Percentiles rank a stretch among this genome's conserved stretches.
Evolutionary conservation across 1,284 basidiomycete genomes (phyloP).

Genomic region (Ceratobasidium sp.): DNA sequence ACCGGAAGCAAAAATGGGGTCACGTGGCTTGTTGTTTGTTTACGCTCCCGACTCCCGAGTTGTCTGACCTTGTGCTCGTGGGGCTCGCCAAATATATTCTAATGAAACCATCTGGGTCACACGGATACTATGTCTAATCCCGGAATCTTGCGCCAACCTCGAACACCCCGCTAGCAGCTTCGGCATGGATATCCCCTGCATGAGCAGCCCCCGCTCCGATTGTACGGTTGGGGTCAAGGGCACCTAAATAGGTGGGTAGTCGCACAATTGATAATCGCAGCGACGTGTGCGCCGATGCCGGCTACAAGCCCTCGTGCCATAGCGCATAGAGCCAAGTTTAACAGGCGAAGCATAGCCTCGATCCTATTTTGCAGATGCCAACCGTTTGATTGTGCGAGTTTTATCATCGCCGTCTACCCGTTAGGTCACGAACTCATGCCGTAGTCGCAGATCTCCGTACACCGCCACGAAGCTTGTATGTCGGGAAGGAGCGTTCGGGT

Average conservation of each 20-base stretch:
- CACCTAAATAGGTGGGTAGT: neutral
- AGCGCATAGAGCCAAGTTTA: neutral
- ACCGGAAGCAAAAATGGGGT: too few relatives aligned
- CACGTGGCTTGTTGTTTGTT: too few relatives aligned
- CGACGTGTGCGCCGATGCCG: neutral
- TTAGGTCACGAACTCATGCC: neutral
- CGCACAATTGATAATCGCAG: neutral
- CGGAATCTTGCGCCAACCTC: too few relatives aligned
- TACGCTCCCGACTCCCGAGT: too few relatives aligned
- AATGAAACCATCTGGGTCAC: too few relatives aligned
- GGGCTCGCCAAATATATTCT: too few relatives aligned
- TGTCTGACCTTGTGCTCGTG: too few relatives aligned
- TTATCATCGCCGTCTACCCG: neutral
- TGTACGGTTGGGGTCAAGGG: neutral
- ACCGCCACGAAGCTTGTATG: neutral
- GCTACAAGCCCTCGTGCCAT: neutral
- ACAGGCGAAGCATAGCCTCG: neutral
- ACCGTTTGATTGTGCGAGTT: neutral
- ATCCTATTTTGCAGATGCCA: conserved; percentile 6
- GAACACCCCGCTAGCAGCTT: too few relatives aligned
- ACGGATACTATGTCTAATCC: too few relatives aligned
- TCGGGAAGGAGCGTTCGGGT: neutral
- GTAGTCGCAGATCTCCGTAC: neutral
- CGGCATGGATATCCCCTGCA: neutral
- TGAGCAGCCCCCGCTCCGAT: conserved; percentile 4